phyloP scores from a whole-genome alignment of 208 protist species.

The Acanthamoeba castellanii region DNA sequence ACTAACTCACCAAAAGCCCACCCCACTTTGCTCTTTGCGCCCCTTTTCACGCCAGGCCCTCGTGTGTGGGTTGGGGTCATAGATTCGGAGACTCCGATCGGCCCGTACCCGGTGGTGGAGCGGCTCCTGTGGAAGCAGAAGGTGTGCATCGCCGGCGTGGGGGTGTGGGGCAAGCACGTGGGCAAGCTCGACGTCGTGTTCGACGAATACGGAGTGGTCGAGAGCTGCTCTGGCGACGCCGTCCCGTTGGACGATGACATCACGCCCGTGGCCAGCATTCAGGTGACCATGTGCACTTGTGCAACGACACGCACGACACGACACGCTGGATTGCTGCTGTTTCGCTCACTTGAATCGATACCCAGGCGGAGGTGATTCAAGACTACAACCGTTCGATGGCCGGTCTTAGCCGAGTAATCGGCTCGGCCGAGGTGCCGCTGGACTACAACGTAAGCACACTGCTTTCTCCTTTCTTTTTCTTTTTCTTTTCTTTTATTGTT shows the following conservation, averaged over 20 bases:
- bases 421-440: background rate
- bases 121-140: conserved; percentile 36
- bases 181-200: conserved; percentile 58
- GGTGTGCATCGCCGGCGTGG: conserved; percentile 28
- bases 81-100: background rate
- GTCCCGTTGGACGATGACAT: conserved; percentile 1
- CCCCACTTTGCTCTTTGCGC: background rate
- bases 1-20: background rate
- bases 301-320: background rate
- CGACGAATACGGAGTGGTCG: conserved; percentile 26
- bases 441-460: background rate
- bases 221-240: conserved; percentile 24
- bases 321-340: background rate
- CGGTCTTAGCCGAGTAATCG: background rate
- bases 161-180: conserved; percentile 56
- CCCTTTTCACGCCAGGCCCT: background rate
- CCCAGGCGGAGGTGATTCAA: background rate
- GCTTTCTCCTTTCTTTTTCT: background rate
- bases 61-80: background rate
- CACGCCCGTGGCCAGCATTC: background rate
- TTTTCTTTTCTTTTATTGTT: background rate
- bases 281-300: background rate
- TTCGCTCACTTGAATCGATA: background rate
- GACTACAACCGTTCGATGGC: conserved; percentile 16
- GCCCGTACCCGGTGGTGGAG: conserved; percentile 22